Conservation (phyloP, 495 filamentous ascomycete species). For the Penicillium flavigenum region DNA sequence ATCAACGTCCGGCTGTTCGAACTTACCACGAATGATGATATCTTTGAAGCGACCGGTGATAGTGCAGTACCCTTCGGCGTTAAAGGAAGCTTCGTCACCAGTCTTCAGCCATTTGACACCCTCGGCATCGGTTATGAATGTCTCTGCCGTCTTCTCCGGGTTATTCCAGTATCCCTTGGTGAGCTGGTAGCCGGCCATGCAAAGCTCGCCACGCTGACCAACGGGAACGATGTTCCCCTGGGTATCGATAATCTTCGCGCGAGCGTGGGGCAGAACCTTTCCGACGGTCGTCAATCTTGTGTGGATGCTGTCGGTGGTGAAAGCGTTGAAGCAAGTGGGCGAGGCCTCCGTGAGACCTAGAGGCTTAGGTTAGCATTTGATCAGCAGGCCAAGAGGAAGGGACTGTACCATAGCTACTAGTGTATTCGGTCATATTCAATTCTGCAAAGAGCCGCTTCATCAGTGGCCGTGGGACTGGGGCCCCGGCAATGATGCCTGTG, state of each 20-base stretch:
- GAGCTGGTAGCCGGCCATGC: slow-evolving; percentile 67
- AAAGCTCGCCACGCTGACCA: slow-evolving; percentile 62
- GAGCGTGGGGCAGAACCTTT: slow-evolving; percentile 63
- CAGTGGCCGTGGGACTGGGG: slow-evolving; percentile 61
- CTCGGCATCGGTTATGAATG: slow-evolving; percentile 55
- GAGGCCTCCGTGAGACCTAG: slow-evolving; percentile 65
- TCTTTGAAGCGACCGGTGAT: slow-evolving; percentile 81
- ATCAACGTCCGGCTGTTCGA: not conserved
- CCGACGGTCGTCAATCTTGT: slow-evolving; percentile 62
- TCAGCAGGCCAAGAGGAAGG: not conserved
- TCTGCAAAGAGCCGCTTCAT: slow-evolving; percentile 61
- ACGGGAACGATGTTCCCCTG: slow-evolving; percentile 59
- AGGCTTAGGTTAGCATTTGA: not conserved
- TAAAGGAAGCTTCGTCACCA: slow-evolving; percentile 68
- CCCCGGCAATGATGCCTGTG: slow-evolving; percentile 69
- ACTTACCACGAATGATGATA: slow-evolving; percentile 70
- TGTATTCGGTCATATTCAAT: slow-evolving; percentile 67
- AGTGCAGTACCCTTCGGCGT: slow-evolving; percentile 59
- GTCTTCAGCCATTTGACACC: slow-evolving; percentile 66
- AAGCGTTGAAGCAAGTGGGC: slow-evolving; percentile 70
- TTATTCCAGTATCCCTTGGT: slow-evolving; percentile 71
- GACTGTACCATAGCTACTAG: slow-evolving; percentile 57
- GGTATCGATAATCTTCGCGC: slow-evolving; percentile 64
- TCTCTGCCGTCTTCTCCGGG: slow-evolving; percentile 64
- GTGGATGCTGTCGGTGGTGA: slow-evolving; percentile 61